These are phyloP conservation scores for Pleoardoris graminearum DNA, from an alignment of 2,329 filamentous ascomycete genomes.

Conservation along the genomic window DNA sequence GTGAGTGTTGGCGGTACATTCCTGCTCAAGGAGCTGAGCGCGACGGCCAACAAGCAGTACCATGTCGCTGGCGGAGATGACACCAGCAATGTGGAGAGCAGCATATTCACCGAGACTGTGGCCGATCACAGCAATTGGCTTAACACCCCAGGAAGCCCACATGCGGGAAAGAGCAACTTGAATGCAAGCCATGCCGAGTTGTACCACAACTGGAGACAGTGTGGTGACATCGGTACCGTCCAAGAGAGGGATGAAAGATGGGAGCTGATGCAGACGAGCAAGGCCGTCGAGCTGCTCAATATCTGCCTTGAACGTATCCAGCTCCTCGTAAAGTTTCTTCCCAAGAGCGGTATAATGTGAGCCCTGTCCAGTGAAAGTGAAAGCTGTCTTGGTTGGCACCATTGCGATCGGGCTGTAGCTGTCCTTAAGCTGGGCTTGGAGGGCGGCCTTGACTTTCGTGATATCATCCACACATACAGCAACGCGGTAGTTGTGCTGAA, in stretches of 20 bases:
- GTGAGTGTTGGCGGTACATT: conserved; percentile 69
- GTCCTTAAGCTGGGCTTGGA: conserved; percentile 55
- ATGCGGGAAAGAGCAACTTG: conserved; percentile 57
- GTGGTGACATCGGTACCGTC: conserved; percentile 54
- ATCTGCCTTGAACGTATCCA: conserved; percentile 53
- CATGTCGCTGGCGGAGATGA: conserved; percentile 70
- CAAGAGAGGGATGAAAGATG: conserved; percentile 55
- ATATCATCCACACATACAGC: conserved; percentile 54
- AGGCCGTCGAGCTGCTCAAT: conserved; percentile 55
- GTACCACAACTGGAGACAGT: conserved; percentile 56
- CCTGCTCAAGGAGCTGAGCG: conserved; percentile 65
- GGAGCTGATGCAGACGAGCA: conserved; percentile 51
- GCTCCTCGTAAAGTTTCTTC: conserved; percentile 54
- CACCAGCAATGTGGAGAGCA: conserved; percentile 70
- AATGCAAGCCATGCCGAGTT: conserved; percentile 58
- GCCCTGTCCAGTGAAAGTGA: conserved; percentile 58
- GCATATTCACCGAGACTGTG: conserved; percentile 74
- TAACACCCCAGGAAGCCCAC: conserved; percentile 59
- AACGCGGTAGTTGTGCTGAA: conserved; percentile 58
- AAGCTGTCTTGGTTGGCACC: conserved; percentile 55
- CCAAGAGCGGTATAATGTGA: conserved; percentile 57
- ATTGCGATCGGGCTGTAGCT: conserved; percentile 57
- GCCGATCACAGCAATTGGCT: conserved; percentile 57
- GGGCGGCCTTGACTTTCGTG: conserved; percentile 50
- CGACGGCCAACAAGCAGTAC: conserved; percentile 72